Conservation (phyloP, 1,284 basidiomycete species). For the Cystobasidiaceae sp. region DNA sequence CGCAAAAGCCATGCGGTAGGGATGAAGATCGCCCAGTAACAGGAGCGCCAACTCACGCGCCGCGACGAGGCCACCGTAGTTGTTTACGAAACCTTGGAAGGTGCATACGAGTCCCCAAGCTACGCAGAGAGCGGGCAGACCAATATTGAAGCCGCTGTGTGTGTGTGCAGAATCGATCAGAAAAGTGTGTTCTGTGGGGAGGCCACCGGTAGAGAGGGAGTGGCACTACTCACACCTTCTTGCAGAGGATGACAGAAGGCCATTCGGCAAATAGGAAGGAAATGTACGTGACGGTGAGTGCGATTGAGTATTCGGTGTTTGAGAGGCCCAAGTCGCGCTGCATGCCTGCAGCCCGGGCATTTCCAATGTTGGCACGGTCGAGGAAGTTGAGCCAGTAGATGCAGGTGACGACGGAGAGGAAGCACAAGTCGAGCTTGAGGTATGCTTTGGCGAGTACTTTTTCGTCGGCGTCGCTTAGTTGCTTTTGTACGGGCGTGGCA, state of each 20-base stretch:
- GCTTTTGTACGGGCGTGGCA: not conserved
- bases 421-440: not conserved
- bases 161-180: too few relatives aligned
- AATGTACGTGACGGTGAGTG: constrained; percentile 55
- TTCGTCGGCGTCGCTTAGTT: not conserved
- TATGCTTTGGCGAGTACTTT: not conserved
- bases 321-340: constrained; percentile 54
- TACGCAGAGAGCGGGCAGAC: not conserved
- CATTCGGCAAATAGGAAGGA: constrained; percentile 59
- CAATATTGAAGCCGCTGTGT: not conserved
- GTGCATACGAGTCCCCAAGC: constrained; percentile 11
- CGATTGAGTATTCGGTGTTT: constrained; percentile 55
- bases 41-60: too few relatives aligned
- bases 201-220: too few relatives aligned
- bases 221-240: too few relatives aligned
- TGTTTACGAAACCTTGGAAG: constrained; percentile 52
- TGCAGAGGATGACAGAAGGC: constrained; percentile 43
- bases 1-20: too few relatives aligned
- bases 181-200: too few relatives aligned
- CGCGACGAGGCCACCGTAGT: constrained; percentile 55
- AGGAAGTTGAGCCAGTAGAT: not conserved
- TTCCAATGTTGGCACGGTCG: constrained; percentile 11
- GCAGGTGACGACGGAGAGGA: not conserved
- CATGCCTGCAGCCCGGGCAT: constrained; percentile 47
- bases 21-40: too few relatives aligned